Conservation (phyloP, 352 stramenopile species). For the Globisporangium camurandrum region DNA sequence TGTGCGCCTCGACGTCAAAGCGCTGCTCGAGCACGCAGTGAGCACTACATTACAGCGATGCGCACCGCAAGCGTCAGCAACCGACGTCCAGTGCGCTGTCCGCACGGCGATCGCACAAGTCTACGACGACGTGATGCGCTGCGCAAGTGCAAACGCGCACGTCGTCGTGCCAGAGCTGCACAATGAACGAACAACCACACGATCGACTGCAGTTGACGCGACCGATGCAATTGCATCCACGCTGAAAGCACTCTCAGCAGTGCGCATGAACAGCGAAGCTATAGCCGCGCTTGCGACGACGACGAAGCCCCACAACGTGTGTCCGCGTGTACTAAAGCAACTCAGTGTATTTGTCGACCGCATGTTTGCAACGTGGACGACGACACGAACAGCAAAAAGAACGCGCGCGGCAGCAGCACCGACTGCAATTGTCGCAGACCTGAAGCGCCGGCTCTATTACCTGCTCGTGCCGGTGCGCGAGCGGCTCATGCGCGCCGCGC, state of each 20-base stretch:
- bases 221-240: too few species aligned
- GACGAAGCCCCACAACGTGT: not conserved
- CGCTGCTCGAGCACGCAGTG: constrained; percentile 33
- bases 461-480: constrained; percentile 48
- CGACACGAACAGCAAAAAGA: too few species aligned
- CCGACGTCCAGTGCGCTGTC: not conserved
- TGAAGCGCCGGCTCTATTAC: constrained; percentile 56
- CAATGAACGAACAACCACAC: too few species aligned
- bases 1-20: constrained; percentile 25
- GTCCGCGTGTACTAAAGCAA: too few species aligned
- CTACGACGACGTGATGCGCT: constrained; percentile 25
- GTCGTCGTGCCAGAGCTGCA: too few species aligned
- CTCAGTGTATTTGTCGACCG: constrained; percentile 62
- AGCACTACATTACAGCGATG: constrained; percentile 25
- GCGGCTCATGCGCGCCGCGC: constrained; percentile 18
- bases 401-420: not conserved
- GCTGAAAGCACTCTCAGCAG: too few species aligned
- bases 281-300: too few species aligned
- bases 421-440: constrained; percentile 52
- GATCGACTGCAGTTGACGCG: too few species aligned
- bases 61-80: constrained; percentile 12
- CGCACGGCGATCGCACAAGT: constrained; percentile 8
- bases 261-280: too few species aligned
- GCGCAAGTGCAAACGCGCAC: too few species aligned
- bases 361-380: constrained; percentile 28